These are phyloP conservation scores for Coprinopsis cinerea DNA, from an alignment of 768 basidiomycete species.

Conservation along the genomic window DNA sequence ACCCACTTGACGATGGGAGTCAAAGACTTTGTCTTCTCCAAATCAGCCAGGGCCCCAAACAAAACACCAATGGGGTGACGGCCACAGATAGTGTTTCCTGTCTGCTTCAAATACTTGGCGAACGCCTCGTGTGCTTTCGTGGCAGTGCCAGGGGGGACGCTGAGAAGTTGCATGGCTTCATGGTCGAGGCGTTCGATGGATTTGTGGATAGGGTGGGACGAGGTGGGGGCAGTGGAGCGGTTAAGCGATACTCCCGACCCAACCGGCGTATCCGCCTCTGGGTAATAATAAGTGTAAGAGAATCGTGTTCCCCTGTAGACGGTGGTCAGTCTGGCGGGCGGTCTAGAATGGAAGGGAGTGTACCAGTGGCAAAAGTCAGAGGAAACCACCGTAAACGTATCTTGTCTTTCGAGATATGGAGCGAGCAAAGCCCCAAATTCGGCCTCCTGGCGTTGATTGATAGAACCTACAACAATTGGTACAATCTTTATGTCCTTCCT, in stretches of 20 bases:
- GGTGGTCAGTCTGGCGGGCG: background rate
- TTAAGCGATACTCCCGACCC: slow-evolving; percentile 46
- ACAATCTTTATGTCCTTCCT: slow-evolving; percentile 78
- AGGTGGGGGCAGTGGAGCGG: slow-evolving; percentile 31
- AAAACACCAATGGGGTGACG: slow-evolving; percentile 94
- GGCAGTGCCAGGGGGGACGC: slow-evolving; percentile 48
- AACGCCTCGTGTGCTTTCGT: slow-evolving; percentile 56
- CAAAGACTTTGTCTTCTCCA: slow-evolving; percentile 37
- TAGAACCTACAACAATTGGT: slow-evolving; percentile 85
- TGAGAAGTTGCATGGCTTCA: slow-evolving; percentile 75
- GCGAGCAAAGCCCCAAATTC: slow-evolving; percentile 68
- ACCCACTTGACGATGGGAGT: slow-evolving; percentile 67
- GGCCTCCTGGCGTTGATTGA: slow-evolving; percentile 53
- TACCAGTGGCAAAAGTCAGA: slow-evolving; percentile 99
- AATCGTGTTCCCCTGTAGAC: slow-evolving; percentile 72
- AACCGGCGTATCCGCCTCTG: slow-evolving; percentile 46
- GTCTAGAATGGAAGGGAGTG: slow-evolving; percentile 13
- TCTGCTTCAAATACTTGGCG: slow-evolving; percentile 58
- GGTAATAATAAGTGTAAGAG: slow-evolving; percentile 84
- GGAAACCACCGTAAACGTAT: slow-evolving; percentile 86
- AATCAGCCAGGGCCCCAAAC: slow-evolving; percentile 61
- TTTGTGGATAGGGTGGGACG: slow-evolving; percentile 64
- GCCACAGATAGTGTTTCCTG: slow-evolving; percentile 96
- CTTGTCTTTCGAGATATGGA: slow-evolving; percentile 69
- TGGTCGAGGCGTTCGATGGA: slow-evolving; percentile 84